Base-by-base conservation (phyloP, 805 yeast genomes). In the Komagataella kurtzmanii region DNA sequence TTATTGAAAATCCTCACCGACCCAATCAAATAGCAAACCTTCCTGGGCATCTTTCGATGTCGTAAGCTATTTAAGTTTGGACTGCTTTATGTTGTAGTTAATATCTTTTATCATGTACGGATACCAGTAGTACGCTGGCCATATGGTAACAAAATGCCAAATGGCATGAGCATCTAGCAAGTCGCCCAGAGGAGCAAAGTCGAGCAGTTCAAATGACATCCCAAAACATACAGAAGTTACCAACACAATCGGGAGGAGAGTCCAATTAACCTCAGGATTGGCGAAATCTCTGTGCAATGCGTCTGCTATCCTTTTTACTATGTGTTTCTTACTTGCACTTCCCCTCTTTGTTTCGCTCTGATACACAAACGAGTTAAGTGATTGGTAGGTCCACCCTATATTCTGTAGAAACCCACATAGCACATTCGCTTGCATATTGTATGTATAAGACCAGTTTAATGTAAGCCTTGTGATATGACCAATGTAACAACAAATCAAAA, bases 361-460 rank as follows among this genome's bases (percentile, higher is more conserved):
- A 56, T 54, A 3, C 1, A 45, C 21, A 51, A 67, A 70, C 2
- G 69, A 55, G 50, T 61, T 17, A 63, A 66, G 23, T 8, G 73
- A 60, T 52, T 66, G 66, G 55, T 58, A 63, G 8, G 66, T 59
- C 83, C 82, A 79, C 40, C 73, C 60, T 2, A 75, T 54, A 63
- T 89, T 85, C 59, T 91, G 97, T 4, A 83, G 55, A 3, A 89
- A 52, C 0, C 97, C 99, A 50, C 88, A 76, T 0, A 75, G 64
- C 1, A 93, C 81, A 60, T 93, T 91, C 24, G 93, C 95, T 56
- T 78, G 75, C 98, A 93, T 91, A 67, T 91, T 91, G 65, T 93
- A 93, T 1, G 95, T 83, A 66, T 91, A 91, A 53, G 88, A 85
- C 91, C 97, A 91, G 57, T 83, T 84, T 8, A 76, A 63, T 12